Percentiles rank a stretch among this genome's conserved stretches.
Conservation (phyloP, 1,284 basidiomycete species). For the Austroboletus niveus region DNA sequence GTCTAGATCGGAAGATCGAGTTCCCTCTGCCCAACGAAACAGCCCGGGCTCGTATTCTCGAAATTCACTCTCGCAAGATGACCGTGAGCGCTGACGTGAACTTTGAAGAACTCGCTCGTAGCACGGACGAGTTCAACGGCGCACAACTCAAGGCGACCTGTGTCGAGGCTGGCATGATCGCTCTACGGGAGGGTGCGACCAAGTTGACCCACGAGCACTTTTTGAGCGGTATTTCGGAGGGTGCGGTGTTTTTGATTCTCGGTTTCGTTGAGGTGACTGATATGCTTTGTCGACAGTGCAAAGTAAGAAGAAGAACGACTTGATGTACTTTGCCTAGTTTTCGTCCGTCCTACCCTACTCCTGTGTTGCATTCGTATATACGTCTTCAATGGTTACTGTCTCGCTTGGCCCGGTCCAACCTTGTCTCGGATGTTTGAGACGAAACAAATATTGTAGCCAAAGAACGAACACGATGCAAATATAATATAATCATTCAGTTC, state of each 20-base stretch:
- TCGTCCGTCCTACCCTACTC: background rate
- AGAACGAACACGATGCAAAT: too few species aligned
- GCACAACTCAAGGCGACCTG: slow-evolving; percentile 95
- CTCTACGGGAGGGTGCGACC: slow-evolving; percentile 90
- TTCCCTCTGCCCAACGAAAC: slow-evolving; percentile 94
- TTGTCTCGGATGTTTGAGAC: too few species aligned
- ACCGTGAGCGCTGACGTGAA: slow-evolving; percentile 82
- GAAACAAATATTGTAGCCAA: too few species aligned
- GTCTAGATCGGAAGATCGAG: slow-evolving; percentile 94
- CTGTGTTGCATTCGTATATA: slow-evolving; percentile 6
- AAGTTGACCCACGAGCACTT: slow-evolving; percentile 92
- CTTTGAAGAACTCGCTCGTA: slow-evolving; percentile 82
- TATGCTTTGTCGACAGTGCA: slow-evolving; percentile 57
- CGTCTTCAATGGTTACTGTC: background rate
- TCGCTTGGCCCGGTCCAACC: background rate
- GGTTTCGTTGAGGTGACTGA: slow-evolving; percentile 18
- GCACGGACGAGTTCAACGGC: slow-evolving; percentile 98
- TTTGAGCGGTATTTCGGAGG: slow-evolving; percentile 89
- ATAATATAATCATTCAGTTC: too few species aligned
- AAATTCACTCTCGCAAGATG: slow-evolving; percentile 98
- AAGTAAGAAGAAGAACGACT: slow-evolving; percentile 95
- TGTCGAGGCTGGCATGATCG: slow-evolving; percentile 99
- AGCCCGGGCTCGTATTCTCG: slow-evolving; percentile 93
- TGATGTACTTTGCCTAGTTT: slow-evolving; percentile 80
- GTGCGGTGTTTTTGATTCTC: slow-evolving; percentile 38